phyloP scores from a whole-genome alignment of 2,329 filamentous ascomycete species.

The Tolypocladium paradoxum region DNA sequence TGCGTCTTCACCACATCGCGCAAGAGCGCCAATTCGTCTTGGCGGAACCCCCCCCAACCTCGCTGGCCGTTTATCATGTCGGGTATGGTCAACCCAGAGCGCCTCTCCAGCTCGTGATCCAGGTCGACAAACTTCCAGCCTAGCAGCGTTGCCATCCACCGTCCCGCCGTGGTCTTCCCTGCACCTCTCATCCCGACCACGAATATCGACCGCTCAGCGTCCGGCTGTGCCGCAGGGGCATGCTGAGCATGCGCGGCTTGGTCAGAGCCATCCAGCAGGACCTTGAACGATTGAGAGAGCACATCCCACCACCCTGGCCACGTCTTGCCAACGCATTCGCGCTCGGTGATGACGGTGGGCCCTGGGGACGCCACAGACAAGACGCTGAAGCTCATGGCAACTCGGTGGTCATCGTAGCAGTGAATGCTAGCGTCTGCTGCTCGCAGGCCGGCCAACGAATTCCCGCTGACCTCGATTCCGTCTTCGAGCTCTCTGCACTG shows the following conservation, averaged over 20 bases:
- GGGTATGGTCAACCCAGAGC: constrained; percentile 66
- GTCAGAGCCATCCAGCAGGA: constrained; percentile 67
- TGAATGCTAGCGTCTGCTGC: constrained; percentile 59
- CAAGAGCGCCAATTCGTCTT: constrained; percentile 66
- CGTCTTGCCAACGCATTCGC: constrained; percentile 91
- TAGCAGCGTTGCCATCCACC: constrained; percentile 69
- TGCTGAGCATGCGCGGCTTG: constrained; percentile 12
- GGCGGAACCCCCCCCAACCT: constrained; percentile 85
- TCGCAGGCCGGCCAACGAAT: constrained; percentile 32
- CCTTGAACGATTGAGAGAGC: constrained; percentile 66
- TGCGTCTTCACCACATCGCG: constrained; percentile 64
- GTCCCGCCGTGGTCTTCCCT: constrained; percentile 88
- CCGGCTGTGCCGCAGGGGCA: not conserved
- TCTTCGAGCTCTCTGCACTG: constrained; percentile 80
- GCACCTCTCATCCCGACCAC: constrained; percentile 96
- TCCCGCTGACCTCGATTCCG: constrained; percentile 67
- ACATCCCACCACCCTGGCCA: constrained; percentile 99
- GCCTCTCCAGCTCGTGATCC: constrained; percentile 73
- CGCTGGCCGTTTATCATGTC: constrained; percentile 62
- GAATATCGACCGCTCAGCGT: constrained; percentile 60
- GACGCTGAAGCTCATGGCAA: constrained; percentile 97
- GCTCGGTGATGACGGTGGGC: constrained; percentile 71
- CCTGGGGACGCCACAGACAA: constrained; percentile 61
- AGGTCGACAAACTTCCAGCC: constrained; percentile 74
- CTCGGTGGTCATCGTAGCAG: constrained; percentile 95